phyloP scores from a whole-genome alignment of 352 stramenopile species.

The Vaucheria bursata region DNA sequence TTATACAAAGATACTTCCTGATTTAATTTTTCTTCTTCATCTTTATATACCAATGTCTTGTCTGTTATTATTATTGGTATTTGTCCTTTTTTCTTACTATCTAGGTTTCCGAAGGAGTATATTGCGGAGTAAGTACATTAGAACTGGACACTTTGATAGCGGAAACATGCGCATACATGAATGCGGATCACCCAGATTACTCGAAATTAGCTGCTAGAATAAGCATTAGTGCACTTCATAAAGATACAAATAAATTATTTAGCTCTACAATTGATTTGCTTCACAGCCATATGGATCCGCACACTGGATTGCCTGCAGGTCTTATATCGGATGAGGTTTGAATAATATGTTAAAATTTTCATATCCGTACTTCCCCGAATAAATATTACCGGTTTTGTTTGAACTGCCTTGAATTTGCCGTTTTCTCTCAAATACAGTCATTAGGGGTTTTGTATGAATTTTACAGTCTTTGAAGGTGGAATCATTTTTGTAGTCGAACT shows the following conservation, averaged over 20 bases:
- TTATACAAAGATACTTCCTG: too few species aligned
- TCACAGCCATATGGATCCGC: constrained; percentile 67
- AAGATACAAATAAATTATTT: constrained; percentile 76
- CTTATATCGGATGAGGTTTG: constrained; percentile 85
- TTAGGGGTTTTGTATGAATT: background rate
- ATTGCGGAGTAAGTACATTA: constrained; percentile 89
- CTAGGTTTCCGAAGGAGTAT: too few species aligned
- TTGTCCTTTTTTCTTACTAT: too few species aligned
- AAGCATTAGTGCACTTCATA: constrained; percentile 95
- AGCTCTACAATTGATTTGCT: constrained; percentile 76
- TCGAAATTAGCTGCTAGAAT: constrained; percentile 93
- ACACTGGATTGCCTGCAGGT: constrained; percentile 73
- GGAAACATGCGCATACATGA: constrained; percentile 86
- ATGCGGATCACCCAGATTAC: constrained; percentile 96
- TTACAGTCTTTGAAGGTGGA: background rate
- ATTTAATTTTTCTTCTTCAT: too few species aligned
- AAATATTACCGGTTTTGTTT: background rate
- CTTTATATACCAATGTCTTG: too few species aligned
- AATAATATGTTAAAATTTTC: background rate
- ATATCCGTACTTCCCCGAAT: background rate
- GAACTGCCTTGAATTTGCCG: background rate
- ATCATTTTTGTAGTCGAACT: too few species aligned
- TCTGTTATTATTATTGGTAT: too few species aligned
- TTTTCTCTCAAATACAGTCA: background rate
- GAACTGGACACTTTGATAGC: constrained; percentile 96